Evolutionary conservation across 495 filamentous ascomycete species (phyloP), one percentile per base, ranked within the genome.

Genomic region (Aspergillus bridgeri): DNA sequence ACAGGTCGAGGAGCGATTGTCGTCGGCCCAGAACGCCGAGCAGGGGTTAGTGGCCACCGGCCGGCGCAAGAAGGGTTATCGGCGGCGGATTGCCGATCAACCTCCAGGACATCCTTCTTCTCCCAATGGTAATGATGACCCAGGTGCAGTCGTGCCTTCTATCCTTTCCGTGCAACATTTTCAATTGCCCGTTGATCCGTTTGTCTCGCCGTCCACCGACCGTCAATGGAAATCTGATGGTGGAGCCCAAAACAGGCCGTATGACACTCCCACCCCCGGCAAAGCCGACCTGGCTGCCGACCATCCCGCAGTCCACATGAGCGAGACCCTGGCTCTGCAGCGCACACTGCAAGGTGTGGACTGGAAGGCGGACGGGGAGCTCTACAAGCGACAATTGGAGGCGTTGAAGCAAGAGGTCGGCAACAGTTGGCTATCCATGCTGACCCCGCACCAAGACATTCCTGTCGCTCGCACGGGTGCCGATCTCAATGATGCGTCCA

Each of bases 331-430:
- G 27, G 58, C 54, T n/a, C 20, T 59, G 22, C 65, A 58, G 47
- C 60, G 25, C 21, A 51, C 55, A 15, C 45, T 54, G 3, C 70
- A 63, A 56, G 50, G 59, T 49, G 66, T 64, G 45, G 79, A 89
- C 53, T 89, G 89, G 82, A 83, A 83, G 51, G 73, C 86, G 46
- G 84, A 85, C 51, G 86, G 87, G 49, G 90, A 96, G 64, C 75
- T 90, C 6, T 96, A 93, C 69, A 83, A 85, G 42, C 88, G 87
- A 69, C 92, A 92, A 63, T 83, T 98, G 48, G 91, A 94, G 69
- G 88, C 88, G 13, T 73, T 96, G 18, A 87, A 89, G 44, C 86
- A 86, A 61, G 90, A 96, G 58, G 85, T 95, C 51, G 89, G 91
- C 38, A 88, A 83, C 59, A 86, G 84, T 49, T 98, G 95, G 82